phyloP scores from a whole-genome alignment of 306 rosid species.

The Spatholobus suberectus region DNA sequence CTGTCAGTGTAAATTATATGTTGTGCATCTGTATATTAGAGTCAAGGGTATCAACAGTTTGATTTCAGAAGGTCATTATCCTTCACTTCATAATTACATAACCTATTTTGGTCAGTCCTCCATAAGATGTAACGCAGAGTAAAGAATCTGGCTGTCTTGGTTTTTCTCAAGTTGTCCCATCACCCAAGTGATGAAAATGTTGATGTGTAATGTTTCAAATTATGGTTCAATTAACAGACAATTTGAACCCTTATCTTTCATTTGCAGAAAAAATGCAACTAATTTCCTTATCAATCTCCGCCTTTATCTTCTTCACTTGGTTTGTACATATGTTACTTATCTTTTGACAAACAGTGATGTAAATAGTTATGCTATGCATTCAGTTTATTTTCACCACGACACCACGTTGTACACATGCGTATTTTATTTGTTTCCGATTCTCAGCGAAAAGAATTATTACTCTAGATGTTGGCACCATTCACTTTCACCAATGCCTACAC shows the following conservation, averaged over 20 bases:
- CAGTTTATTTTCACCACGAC: too few species aligned
- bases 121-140: neutral
- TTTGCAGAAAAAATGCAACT: neutral
- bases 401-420: neutral
- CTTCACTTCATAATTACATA: neutral
- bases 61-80: neutral
- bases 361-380: neutral
- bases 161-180: conserved; percentile 55
- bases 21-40: neutral
- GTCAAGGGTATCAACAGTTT: conserved; percentile 18
- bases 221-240: neutral
- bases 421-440: too few species aligned
- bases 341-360: neutral
- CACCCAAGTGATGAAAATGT: neutral
- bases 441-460: too few species aligned
- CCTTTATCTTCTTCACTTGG: neutral
- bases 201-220: neutral
- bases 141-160: neutral
- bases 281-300: neutral
- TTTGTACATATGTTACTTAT: neutral
- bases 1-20: neutral
- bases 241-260: neutral
- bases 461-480: too few species aligned
- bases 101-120: neutral
- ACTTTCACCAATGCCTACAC: too few species aligned